Base-by-base conservation (phyloP, 2,329 filamentous ascomycete species). In the Ophiosphaerella herpotricha region DNA sequence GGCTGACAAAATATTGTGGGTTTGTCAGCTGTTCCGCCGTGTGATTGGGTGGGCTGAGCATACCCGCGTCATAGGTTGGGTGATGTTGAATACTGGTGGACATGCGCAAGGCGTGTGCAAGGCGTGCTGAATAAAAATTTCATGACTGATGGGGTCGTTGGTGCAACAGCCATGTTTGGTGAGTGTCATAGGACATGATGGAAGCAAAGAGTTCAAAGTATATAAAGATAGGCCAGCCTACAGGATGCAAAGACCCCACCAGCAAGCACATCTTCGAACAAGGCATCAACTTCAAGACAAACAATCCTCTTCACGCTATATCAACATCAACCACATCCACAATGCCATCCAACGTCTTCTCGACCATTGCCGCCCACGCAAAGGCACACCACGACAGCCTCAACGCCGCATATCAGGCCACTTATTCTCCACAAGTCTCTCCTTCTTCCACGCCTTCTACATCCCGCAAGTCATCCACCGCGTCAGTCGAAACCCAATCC, bases 371-470 rank as follows among this genome's bases (percentile, higher is more conserved):
- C 14, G 48, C 61, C 43, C 63, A 56, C 49, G 63, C 63, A 50
- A 68, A 66, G 43, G 61, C 60, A n/a, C 66, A 70, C 58, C 67
- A 67, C 57, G 58, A 66, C 39, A 55, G 55, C 51, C 49, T 69
- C 35, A 68, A 67, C 53, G 62, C 59, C 7, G 64, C 64, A 32
- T 68, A 58, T 58, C 43, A 46, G 50, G 46, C 45, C 45, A 55
- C 45, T 55, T 67, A 70, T 54, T 52, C 54, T 38, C 46, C 40
- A 8, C 32, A 51, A 13, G 23, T 29, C 31, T 55, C 61, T 37
- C 16, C 43, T 24, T 18, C 52, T 29, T 40, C 41, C 21, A 54
- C 58, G 2, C 47, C 58, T 7, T 35, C 50, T 14, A 39, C 48
- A 34, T 59, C 56, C 4, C 59, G 54, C 48, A 58, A 58, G 23